Percentiles rank a stretch among this genome's conserved stretches.
These are phyloP conservation scores for Chlamydomonas reinhardtii DNA, from an alignment of 163 green algal genomes.

Conservation along the genomic window DNA sequence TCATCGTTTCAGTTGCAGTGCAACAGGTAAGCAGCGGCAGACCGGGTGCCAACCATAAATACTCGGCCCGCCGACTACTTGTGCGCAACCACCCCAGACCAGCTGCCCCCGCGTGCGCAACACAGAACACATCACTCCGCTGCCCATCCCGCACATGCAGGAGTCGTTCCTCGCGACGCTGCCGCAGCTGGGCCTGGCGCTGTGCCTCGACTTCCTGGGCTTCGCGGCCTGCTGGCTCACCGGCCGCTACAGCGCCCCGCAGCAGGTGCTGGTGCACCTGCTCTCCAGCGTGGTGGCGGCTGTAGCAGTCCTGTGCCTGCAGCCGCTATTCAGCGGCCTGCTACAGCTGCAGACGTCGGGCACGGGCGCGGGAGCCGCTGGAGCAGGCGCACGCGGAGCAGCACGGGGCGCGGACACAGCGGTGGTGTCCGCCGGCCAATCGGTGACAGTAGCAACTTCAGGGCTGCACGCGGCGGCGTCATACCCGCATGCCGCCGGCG, in stretches of 20 bases:
- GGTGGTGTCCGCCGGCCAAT: no score
- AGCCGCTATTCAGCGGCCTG: slow-evolving; percentile 11
- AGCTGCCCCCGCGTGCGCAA: no score
- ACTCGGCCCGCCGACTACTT: no score
- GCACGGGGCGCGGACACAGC: no score
- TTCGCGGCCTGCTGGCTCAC: slow-evolving; percentile 1
- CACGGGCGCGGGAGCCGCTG: background rate
- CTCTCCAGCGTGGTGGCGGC: slow-evolving; percentile 3
- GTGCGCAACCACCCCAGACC: no score
- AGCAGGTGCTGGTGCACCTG: slow-evolving; percentile 13
- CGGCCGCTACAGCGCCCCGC: slow-evolving; percentile 2
- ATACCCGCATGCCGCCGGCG: no score
- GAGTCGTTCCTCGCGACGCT: background rate
- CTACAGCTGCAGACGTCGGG: background rate
- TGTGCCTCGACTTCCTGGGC: slow-evolving; percentile 30
- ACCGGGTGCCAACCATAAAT: background rate
- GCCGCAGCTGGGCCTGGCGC: background rate
- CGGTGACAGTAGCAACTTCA: no score
- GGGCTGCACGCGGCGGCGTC: no score
- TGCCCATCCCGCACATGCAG: background rate
- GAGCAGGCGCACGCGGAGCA: background rate
- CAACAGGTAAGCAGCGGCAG: slow-evolving; percentile 6
- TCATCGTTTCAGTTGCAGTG: slow-evolving; percentile 1
- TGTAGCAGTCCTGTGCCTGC: slow-evolving; percentile 8
- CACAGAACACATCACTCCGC: no score